These are phyloP conservation scores for Aspergillus sp. DNA, from an alignment of 2,329 filamentous ascomycete genomes.

Conservation along the genomic window DNA sequence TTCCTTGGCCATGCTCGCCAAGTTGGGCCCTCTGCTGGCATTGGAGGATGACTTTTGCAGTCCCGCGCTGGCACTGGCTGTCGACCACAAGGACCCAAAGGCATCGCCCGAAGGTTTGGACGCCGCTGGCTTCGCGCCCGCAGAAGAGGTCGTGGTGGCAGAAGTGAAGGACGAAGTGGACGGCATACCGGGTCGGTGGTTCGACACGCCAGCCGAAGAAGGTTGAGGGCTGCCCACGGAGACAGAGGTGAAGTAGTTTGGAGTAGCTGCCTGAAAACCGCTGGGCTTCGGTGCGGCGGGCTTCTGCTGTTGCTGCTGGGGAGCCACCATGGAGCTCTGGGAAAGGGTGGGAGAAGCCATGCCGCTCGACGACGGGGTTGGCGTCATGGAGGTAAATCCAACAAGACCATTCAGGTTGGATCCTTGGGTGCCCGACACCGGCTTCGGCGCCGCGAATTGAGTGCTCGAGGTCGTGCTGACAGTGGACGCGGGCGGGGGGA, in stretches of 20 bases:
- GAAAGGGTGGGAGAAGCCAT: conserved; percentile 59
- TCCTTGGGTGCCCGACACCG: conserved; percentile 77
- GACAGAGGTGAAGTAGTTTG: conserved; percentile 95
- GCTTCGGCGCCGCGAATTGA: conserved; percentile 78
- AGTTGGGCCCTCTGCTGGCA: conserved; percentile 66
- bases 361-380: conserved; percentile 56
- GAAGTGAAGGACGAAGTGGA: conserved; percentile 38
- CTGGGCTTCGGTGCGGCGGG: conserved; percentile 52
- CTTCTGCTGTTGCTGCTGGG: conserved; percentile 36
- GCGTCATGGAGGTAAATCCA: conserved; percentile 76
- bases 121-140: conserved; percentile 48
- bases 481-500: conserved; percentile 47
- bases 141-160: conserved; percentile 36
- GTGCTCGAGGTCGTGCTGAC: conserved; percentile 51
- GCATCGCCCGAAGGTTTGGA: conserved; percentile 66
- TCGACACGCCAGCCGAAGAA: conserved; percentile 21
- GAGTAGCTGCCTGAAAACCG: conserved; percentile 72
- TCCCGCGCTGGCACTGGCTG: conserved; percentile 65
- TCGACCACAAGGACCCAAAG: conserved; percentile 80
- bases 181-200: conserved; percentile 31
- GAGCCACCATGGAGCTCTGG: conserved; percentile 33
- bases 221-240: conserved; percentile 35
- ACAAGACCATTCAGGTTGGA: conserved; percentile 78
- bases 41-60: conserved; percentile 69
- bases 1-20: conserved; percentile 96